These are phyloP conservation scores for Neurospora sp. DNA, from an alignment of 495 filamentous ascomycete genomes.

Conservation along the genomic window DNA sequence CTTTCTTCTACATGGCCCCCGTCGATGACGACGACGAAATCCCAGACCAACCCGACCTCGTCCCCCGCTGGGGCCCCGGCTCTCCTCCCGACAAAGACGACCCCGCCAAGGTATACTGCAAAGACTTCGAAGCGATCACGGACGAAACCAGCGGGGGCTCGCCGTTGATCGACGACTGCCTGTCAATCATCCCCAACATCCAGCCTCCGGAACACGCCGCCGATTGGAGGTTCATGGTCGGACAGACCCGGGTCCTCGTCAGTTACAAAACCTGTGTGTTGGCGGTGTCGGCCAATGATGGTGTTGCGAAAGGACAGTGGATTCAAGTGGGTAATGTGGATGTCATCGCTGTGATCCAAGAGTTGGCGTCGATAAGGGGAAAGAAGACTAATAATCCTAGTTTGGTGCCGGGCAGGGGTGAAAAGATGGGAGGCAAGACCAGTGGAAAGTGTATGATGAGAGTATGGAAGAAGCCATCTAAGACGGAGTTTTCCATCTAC, in stretches of 20 bases:
- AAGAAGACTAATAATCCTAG: background rate
- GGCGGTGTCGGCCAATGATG: background rate
- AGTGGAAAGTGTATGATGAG: background rate
- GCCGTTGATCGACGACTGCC: background rate
- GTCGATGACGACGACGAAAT: background rate
- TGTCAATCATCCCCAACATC: background rate
- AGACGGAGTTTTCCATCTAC: background rate
- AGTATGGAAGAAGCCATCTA: background rate
- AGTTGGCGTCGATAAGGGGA: background rate
- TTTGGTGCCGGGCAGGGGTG: background rate
- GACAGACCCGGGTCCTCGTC: background rate
- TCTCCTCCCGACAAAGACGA: background rate
- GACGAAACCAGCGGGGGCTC: background rate
- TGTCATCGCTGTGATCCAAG: background rate
- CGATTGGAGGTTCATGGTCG: background rate
- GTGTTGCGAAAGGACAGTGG: background rate
- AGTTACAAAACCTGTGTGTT: background rate
- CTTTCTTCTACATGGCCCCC: background rate
- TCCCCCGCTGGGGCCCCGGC: background rate
- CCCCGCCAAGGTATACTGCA: background rate
- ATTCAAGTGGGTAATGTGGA: background rate
- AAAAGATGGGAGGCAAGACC: background rate
- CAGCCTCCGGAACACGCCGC: background rate
- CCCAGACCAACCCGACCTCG: background rate
- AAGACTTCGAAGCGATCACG: background rate